Percentiles rank a stretch among this genome's conserved stretches.
Evolutionary conservation across 2,329 filamentous ascomycete genomes (phyloP).

Genomic region (Apiospora kogelbergensis): DNA sequence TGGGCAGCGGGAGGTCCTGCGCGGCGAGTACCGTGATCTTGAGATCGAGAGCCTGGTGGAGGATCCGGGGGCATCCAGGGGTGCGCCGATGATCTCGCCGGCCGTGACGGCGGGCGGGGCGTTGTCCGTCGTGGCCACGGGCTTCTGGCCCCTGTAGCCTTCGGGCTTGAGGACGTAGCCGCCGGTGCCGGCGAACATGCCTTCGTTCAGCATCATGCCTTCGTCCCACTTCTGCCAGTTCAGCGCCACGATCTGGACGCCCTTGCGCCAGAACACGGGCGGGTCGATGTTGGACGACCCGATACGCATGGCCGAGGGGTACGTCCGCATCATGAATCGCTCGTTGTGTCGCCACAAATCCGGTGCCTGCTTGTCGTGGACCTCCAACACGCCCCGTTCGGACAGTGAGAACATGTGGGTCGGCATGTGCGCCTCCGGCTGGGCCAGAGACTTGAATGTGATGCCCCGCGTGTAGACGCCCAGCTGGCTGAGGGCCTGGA

Average conservation of each 20-base stretch:
- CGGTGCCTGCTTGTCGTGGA: slow-evolving; percentile 48
- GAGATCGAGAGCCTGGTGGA: slow-evolving; percentile 64
- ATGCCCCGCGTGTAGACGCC: slow-evolving; percentile 84
- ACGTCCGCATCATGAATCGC: slow-evolving; percentile 80
- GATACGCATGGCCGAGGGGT: slow-evolving; percentile 80
- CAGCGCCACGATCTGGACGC: slow-evolving; percentile 86
- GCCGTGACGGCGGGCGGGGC: slow-evolving; percentile 14
- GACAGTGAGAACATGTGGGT: slow-evolving; percentile 69
- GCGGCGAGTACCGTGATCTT: slow-evolving; percentile 73
- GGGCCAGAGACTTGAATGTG: slow-evolving; percentile 75
- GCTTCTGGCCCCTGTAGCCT: slow-evolving; percentile 44
- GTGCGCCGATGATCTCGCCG: slow-evolving; percentile 11
- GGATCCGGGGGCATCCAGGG: slow-evolving; percentile 33
- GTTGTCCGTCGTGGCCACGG: slow-evolving; percentile 16
- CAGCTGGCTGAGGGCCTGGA: slow-evolving; percentile 70
- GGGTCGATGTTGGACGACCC: slow-evolving; percentile 87
- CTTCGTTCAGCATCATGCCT: slow-evolving; percentile 95
- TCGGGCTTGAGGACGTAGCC: slow-evolving; percentile 86
- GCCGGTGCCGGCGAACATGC: slow-evolving; percentile 81
- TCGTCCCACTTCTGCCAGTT: slow-evolving; percentile 94
- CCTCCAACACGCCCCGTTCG: slow-evolving; percentile 63
- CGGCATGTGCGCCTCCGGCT: slow-evolving; percentile 67
- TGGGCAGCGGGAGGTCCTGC: slow-evolving; percentile 70
- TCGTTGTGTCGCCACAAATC: slow-evolving; percentile 79
- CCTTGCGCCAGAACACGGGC: slow-evolving; percentile 80